phyloP scores from a whole-genome alignment of 768 basidiomycete genomes.

The Serendipita sp. region DNA sequence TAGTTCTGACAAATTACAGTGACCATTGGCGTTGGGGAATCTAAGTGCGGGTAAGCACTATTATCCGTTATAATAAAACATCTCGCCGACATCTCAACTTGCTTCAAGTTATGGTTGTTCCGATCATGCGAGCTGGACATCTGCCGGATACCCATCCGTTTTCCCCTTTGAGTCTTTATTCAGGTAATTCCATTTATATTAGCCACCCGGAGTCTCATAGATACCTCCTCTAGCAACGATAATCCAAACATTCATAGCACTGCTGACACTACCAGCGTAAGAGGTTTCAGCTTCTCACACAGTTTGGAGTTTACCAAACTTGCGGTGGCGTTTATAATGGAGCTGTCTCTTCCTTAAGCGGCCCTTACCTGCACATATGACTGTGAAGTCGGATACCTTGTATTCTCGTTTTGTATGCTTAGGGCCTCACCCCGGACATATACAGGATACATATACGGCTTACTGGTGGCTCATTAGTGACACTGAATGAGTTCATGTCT shows the following conservation, averaged over 20 bases:
- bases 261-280: slow-evolving; percentile 15
- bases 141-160: slow-evolving; percentile 3
- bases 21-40: not conserved
- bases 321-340: slow-evolving; percentile 40
- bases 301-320: slow-evolving; percentile 47
- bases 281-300: slow-evolving; percentile 31
- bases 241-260: not conserved
- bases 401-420: too few relatives aligned
- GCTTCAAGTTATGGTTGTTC: slow-evolving; percentile 2
- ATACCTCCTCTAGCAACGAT: not conserved
- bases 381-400: too few relatives aligned
- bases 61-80: not conserved
- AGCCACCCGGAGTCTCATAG: not conserved
- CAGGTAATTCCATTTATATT: not conserved
- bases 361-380: not conserved
- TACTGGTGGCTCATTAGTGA: too few relatives aligned
- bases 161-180: slow-evolving; percentile 6
- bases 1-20: not conserved
- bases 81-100: not conserved
- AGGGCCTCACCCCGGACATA: too few relatives aligned
- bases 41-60: not conserved
- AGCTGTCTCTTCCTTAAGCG: slow-evolving; percentile 20
- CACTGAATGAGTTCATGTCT: too few relatives aligned
- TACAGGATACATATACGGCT: too few relatives aligned
- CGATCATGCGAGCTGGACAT: slow-evolving; percentile 6